Evolutionary conservation across 2,329 filamentous ascomycete species (phyloP).

Genomic region (Penicillium sp.): DNA sequence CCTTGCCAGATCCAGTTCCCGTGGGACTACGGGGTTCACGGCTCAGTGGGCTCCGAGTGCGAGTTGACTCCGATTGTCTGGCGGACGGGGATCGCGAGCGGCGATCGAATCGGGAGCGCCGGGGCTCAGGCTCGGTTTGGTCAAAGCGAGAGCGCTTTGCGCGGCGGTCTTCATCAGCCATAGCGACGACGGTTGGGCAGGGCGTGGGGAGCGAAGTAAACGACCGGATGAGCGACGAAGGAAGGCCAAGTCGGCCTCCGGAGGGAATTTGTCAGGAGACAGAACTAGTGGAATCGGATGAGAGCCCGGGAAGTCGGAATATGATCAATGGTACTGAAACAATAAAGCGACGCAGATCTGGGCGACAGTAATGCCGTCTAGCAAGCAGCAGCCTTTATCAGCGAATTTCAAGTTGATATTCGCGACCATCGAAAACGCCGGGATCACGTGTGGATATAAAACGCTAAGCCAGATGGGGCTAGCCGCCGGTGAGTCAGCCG

Average conservation of each 20-base stretch:
- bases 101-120: slow-evolving; percentile 82
- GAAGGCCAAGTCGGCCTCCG: slow-evolving; percentile 11
- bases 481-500: slow-evolving; percentile 31
- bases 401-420: neutral
- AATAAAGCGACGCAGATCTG: neutral
- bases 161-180: slow-evolving; percentile 76
- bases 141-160: slow-evolving; percentile 91
- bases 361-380: neutral
- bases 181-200: slow-evolving; percentile 32
- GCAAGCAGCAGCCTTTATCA: neutral
- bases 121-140: slow-evolving; percentile 79
- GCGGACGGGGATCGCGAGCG: slow-evolving; percentile 79
- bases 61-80: slow-evolving; percentile 64
- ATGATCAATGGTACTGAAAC: neutral
- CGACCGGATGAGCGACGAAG: slow-evolving; percentile 5
- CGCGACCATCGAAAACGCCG: neutral
- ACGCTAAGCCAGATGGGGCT: slow-evolving; percentile 4
- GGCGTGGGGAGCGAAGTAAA: neutral
- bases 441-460: slow-evolving; percentile 9
- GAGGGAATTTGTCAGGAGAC: slow-evolving; percentile 26
- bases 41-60: slow-evolving; percentile 77
- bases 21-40: slow-evolving; percentile 52
- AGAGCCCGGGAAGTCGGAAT: neutral
- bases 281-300: slow-evolving; percentile 12
- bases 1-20: slow-evolving; percentile 40